Evolutionary conservation across 208 protist genomes (phyloP).

Genomic region (Polymyxa betae): DNA sequence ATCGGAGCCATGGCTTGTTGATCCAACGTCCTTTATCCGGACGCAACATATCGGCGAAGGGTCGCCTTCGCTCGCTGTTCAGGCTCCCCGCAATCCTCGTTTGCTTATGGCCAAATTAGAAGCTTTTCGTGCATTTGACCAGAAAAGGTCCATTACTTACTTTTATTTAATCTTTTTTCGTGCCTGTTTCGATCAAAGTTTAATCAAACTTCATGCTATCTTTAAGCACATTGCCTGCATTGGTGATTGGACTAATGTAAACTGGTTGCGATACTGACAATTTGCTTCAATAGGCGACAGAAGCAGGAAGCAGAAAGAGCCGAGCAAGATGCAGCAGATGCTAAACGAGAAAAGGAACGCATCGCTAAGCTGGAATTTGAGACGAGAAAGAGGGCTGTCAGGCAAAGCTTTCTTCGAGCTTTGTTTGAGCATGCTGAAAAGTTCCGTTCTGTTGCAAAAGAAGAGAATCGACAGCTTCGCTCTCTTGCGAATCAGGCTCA

Average conservation of each 20-base stretch:
- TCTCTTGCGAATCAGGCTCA: conserved; percentile 20
- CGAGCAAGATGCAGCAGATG: not conserved
- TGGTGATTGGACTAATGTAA: not conserved
- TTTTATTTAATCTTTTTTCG: not conserved
- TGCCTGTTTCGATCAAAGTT: too few relatives aligned
- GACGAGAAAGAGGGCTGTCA: not conserved
- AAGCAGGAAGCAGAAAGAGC: not conserved
- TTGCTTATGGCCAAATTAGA: conserved; percentile 44
- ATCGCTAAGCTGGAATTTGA: conserved; percentile 5
- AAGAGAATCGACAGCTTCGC: not conserved
- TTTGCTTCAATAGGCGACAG: not conserved
- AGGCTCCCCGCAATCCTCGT: conserved; percentile 24
- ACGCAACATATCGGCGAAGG: not conserved
- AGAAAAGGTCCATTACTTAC: not conserved
- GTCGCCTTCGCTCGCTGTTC: not conserved
- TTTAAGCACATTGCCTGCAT: not conserved
- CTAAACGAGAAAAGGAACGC: not conserved
- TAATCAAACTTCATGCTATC: too few relatives aligned
- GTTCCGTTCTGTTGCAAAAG: not conserved
- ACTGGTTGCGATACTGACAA: too few relatives aligned
- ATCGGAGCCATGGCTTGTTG: not conserved
- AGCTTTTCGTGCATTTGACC: not conserved
- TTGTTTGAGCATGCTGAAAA: not conserved
- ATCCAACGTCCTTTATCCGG: not conserved
- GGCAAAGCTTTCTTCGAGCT: conserved; percentile 6